These are phyloP conservation scores for Pneumocystis sp. DNA, from an alignment of 1,139 yeast species.

Conservation along the genomic window DNA sequence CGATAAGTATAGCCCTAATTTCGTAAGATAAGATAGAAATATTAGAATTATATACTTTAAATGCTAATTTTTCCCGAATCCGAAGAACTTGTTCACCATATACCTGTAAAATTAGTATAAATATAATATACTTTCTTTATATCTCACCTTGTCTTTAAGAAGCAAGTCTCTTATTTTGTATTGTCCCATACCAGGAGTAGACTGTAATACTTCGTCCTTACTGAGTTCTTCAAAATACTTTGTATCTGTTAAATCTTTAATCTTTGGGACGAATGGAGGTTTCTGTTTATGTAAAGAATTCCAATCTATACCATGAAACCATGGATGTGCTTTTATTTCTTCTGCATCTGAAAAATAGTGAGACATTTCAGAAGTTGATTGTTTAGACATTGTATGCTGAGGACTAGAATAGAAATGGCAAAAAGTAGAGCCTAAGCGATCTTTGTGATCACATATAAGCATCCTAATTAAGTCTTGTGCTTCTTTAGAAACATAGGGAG, in stretches of 20 bases:
- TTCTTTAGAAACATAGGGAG: slow-evolving; percentile 35
- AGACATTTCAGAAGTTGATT: background rate
- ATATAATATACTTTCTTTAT: background rate
- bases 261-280: slow-evolving; percentile 68
- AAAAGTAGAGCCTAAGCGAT: slow-evolving; percentile 45
- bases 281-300: slow-evolving; percentile 51
- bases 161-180: slow-evolving; percentile 9
- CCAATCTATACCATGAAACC: slow-evolving; percentile 54
- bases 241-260: slow-evolving; percentile 73
- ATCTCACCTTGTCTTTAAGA: slow-evolving; percentile 4
- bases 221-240: slow-evolving; percentile 55
- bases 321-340: slow-evolving; percentile 55
- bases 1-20: background rate
- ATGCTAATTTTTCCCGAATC: slow-evolving; percentile 9
- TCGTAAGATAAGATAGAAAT: background rate
- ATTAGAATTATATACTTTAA: slow-evolving; percentile 8
- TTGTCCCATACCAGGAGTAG: background rate
- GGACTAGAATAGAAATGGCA: background rate
- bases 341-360: slow-evolving; percentile 25
- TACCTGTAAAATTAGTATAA: background rate
- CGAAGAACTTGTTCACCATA: slow-evolving; percentile 6
- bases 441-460: slow-evolving; percentile 46
- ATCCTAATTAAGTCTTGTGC: slow-evolving; percentile 58
- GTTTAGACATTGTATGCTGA: background rate
- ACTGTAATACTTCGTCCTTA: slow-evolving; percentile 6